Base-by-base conservation (phyloP, 2,329 filamentous ascomycete genomes). In the Aureobasidium sp. region DNA sequence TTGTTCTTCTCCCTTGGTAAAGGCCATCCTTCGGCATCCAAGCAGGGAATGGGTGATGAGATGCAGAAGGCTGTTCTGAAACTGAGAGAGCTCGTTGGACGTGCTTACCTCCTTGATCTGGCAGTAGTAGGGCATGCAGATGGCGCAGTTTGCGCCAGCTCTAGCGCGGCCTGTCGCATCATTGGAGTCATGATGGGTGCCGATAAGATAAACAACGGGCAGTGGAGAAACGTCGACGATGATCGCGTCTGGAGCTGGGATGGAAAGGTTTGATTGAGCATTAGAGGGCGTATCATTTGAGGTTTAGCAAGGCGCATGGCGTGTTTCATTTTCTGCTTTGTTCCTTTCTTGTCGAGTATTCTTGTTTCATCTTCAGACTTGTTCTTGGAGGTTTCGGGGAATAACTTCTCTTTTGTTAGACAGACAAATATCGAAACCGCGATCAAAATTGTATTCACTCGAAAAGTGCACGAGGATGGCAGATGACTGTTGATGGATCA, bases 131-230 rank as follows among this genome's bases (percentile, higher is more conserved):
- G 85, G 0, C 40, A 58, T n/a, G 79, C 81, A 31, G 90, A 94
- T 71, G 81, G 78, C 14, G 80, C 94, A 8, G 81, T 96, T 1
- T 96, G 91, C 69, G 88, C 86, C 2, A 86, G 92, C 27, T 90
- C 87, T 67, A 84, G 86, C 65, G 72, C 75, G 17, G 78, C 72
- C 4, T 96, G 91, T 72, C 82, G 89, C 24, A 69, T 95, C 59
- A 72, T 95, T 64, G 91, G 84, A 2, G 89, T 96, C 44, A 91
- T 95, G 86, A 85, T 94, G 85, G 91, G 91, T 0, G 92, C 89
- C 89, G 87, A 92, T 40, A 80, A 78, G 33, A 80, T 91, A 64
- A 77, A 77, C 37, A 73, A 79, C 19, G 80, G 79, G 1, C 78
- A 79, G 48, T 95, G 90, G 89, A 79, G 84, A 63, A 95, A 95